Base-by-base conservation (phyloP, 257 asterid species). In the Nemophila menziesii region DNA sequence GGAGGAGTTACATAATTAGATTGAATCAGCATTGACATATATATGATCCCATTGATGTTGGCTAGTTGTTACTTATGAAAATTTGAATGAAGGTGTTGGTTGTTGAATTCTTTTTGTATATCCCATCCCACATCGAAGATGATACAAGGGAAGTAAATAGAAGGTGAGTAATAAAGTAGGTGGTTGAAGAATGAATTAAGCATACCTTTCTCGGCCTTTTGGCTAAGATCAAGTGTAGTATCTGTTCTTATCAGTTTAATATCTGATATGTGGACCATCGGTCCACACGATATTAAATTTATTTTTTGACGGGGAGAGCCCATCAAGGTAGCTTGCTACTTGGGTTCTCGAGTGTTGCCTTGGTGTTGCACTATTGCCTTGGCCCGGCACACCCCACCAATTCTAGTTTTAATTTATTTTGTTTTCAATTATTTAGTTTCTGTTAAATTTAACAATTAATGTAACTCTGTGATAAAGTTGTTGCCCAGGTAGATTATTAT, bases 201-300 rank as follows among this genome's bases (percentile, higher is more conserved):
- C 80, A 78, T 75, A 73, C 80, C 76, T 74, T 72, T 72, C 76
- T 72, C 82, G 77, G 83, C 83, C 86, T 67, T 75, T 82, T 78
- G 92, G 77, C 69, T 68, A 66, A 70, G 78, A 64, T 78, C 76
- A 62, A 72, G 72, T 72, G 82, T 76, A 73, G 80, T 73, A 79
- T 82, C 68, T 78, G 80, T 78, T 78, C 82, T 78, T 77, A 77
- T 80, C 76, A 69, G 74, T 78, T 79, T 76, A 80, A 73, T 71
- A 73, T 71, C 65, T 71, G 73, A 80, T 73, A 73, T 43, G 78
- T 67, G 77, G 62, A 63, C 43, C 47, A 71, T 5, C 2, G 68
- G 66, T 33, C 12, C 69, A 61, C 68, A 63, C 41, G 79, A 74
- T 67, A 75, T 68, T 75, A 71, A 71, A 60, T 56, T 48, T 3